Evolutionary conservation across 1,139 yeast genomes (phyloP), one percentile per base, ranked within the genome.

Genomic region (Yamadazyma aaseri): DNA sequence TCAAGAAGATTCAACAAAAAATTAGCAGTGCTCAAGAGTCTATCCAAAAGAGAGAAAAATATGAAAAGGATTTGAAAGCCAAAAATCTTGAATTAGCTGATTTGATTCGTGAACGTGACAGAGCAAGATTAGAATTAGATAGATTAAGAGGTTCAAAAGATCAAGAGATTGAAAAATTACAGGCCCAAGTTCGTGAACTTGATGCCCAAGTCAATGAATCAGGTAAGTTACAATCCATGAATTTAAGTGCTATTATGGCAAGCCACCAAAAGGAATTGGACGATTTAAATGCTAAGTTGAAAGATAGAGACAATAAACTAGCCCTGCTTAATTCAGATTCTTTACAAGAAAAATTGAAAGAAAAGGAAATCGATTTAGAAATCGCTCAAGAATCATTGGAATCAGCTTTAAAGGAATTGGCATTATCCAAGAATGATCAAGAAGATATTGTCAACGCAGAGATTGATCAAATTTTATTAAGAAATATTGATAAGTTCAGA

Each of bases 21-120:
- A 95, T 94, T 6, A 84, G 90, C 18, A 84, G 95, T 41, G 96
- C 97, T 6, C 96, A 87, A 55, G 97, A 89, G 58, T 86, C 96
- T 0, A 79, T 89, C 42, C 84, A 84, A 47, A 84, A 81, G 59
- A 81, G 90, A 46, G 96, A 89, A 52, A 79, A 79, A 52, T 65
- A 86, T 26, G 96, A 89, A 58, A 79, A 85, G 42, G 96, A 87
- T 42, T 65, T 87, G 57, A 86, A 86, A 56, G 75, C 92, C 11
- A 89, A 89, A 62, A 89, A 86, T 53, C 71, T 87, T 34, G 96
- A 89, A 56, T 71, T 89, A 46, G 96, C 96, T 1, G 96, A 87
- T 51, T 71, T 89, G 50, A 87, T 87, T 40, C 76, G 95, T 42
- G 96, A 89, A 55, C 79, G 97, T 43, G 97, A 89, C 53, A 73